Conservation (phyloP, 495 filamentous ascomycete species). For the Aspergillus asperescens region DNA sequence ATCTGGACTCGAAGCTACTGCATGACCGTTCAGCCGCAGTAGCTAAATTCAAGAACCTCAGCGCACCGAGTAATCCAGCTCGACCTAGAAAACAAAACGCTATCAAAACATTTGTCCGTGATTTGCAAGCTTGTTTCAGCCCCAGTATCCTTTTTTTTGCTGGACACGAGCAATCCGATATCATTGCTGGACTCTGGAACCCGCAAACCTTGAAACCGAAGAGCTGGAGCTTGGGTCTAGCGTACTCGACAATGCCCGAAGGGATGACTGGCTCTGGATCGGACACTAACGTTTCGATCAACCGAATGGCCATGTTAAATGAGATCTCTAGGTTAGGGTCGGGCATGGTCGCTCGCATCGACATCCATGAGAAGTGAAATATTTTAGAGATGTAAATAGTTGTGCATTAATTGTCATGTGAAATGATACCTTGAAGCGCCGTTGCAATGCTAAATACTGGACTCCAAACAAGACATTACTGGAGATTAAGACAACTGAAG, state of each 20-base stretch:
- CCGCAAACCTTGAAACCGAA: constrained; percentile 50
- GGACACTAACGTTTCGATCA: constrained; percentile 51
- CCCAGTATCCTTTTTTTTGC: constrained; percentile 71
- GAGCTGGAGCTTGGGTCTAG: constrained; percentile 60
- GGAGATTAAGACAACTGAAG: constrained; percentile 8
- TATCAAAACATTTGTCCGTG: constrained; percentile 49
- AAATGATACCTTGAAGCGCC: constrained; percentile 26
- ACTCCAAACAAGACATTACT: constrained; percentile 5
- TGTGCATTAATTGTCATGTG: constrained; percentile 13
- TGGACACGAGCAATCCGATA: constrained; percentile 47
- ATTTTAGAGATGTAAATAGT: not conserved
- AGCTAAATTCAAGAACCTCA: constrained; percentile 69
- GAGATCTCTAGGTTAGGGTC: constrained; percentile 63
- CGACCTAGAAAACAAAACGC: constrained; percentile 33
- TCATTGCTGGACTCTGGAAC: constrained; percentile 80
- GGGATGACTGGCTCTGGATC: constrained; percentile 17
- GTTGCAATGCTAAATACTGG: constrained; percentile 34
- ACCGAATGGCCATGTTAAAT: constrained; percentile 65
- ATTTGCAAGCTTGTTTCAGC: constrained; percentile 56
- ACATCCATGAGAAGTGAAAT: constrained; percentile 20
- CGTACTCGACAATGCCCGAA: constrained; percentile 62
- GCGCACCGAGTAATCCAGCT: constrained; percentile 13
- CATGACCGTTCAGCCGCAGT: constrained; percentile 20
- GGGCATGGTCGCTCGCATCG: constrained; percentile 39
- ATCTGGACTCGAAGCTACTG: constrained; percentile 51